Conservation (phyloP, 148 eudicot genomes). For the Gaultheria prostrata region DNA sequence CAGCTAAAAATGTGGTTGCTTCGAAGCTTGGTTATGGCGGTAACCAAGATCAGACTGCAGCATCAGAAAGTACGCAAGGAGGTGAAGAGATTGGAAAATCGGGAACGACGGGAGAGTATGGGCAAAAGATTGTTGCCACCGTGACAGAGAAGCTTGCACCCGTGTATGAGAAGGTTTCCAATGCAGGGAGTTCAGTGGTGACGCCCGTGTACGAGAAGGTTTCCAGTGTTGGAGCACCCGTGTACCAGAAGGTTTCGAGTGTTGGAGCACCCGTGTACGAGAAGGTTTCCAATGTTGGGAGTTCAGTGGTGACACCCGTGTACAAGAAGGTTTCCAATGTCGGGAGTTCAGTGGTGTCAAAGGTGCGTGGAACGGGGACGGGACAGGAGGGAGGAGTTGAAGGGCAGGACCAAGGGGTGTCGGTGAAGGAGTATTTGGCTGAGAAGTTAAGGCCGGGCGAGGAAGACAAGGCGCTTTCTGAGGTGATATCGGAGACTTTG, state of each 20-base stretch:
- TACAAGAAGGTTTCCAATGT: neutral
- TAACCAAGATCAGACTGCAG: constrained; percentile 8
- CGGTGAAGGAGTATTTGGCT: constrained; percentile 48
- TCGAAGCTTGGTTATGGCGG: constrained; percentile 20
- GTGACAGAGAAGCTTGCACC: constrained; percentile 16
- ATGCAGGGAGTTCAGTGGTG: constrained; percentile 14
- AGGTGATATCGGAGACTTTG: constrained; percentile 40
- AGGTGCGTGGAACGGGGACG: constrained; percentile 26
- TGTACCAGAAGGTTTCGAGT: neutral
- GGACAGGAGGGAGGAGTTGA: neutral
- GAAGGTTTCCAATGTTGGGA: constrained; percentile 9
- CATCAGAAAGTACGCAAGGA: neutral
- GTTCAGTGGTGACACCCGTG: constrained; percentile 17
- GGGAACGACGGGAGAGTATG: neutral
- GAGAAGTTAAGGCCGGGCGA: constrained; percentile 69
- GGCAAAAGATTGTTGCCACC: neutral
- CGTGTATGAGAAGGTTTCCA: neutral
- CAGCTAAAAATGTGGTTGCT: constrained; percentile 16
- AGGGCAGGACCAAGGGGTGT: constrained; percentile 42
- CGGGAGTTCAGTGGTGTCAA: constrained; percentile 24
- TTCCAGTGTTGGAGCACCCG: constrained; percentile 2
- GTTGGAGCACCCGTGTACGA: constrained; percentile 14
- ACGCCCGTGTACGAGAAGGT: too few species aligned
- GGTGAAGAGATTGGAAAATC: neutral
- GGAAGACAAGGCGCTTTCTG: constrained; percentile 58